Percentiles rank a stretch among this genome's conserved stretches.
Conservation (phyloP, 331 rosid genomes). For the Phaseolus coccineus region DNA sequence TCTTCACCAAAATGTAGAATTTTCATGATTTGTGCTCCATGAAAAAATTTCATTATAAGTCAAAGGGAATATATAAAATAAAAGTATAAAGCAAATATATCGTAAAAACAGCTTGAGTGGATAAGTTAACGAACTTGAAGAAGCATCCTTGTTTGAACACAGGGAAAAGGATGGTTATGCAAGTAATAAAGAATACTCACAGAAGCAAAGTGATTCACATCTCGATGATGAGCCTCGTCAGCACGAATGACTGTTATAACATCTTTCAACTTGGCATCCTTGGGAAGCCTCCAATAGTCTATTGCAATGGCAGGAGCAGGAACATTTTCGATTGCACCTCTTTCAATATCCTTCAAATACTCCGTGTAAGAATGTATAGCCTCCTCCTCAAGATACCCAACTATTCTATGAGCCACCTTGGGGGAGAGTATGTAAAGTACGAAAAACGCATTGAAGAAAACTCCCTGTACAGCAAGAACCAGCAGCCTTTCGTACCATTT, state of each 20-base stretch:
- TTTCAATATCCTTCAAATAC: conserved; percentile 62
- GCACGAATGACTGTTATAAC: conserved; percentile 87
- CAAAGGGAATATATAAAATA: not conserved
- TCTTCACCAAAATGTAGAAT: not conserved
- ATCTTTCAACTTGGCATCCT: conserved; percentile 73
- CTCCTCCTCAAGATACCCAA: conserved; percentile 90
- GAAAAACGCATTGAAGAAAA: conserved; percentile 85
- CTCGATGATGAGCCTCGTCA: conserved; percentile 95
- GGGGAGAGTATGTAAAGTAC: conserved; percentile 71
- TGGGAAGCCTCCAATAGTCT: conserved; percentile 96
- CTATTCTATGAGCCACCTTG: conserved; percentile 79
- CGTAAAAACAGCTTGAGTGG: not conserved
- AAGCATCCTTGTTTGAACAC: not conserved
- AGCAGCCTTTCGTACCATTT: conserved; percentile 81
- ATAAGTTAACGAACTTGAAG: not conserved
- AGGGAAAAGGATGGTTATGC: conserved; percentile 11
- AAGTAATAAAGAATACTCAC: conserved; percentile 57
- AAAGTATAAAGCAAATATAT: conserved; percentile 23
- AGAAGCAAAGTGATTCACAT: conserved; percentile 93
- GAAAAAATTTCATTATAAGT: not conserved
- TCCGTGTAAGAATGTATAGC: conserved; percentile 80
- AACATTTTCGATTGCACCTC: conserved; percentile 72
- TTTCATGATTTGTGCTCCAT: conserved; percentile 19
- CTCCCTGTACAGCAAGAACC: conserved; percentile 84
- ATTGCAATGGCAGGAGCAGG: conserved; percentile 93